Conservation (phyloP, 2,329 filamentous ascomycete species). For the Aureobasidium sp. region DNA sequence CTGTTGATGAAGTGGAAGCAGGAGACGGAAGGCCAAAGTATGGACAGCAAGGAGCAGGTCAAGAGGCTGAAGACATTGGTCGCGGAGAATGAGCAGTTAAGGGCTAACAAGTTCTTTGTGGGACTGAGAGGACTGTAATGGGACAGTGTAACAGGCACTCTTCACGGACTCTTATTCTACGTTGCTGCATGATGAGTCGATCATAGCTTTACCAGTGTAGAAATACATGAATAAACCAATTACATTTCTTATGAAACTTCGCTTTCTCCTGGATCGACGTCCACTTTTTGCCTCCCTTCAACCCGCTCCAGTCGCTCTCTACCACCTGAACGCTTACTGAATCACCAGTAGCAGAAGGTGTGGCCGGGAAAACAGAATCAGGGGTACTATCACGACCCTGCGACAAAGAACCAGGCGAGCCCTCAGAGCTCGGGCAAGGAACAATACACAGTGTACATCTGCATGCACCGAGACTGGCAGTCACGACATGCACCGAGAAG, state of each 20-base stretch:
- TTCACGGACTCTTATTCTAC: neutral
- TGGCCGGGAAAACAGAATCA: no score
- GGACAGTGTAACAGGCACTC: no score
- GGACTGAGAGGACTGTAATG: slow-evolving; percentile 38
- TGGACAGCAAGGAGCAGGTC: slow-evolving; percentile 50
- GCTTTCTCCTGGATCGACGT: no score
- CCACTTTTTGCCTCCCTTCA: no score
- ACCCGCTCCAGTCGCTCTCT: no score
- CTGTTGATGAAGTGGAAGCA: slow-evolving; percentile 80
- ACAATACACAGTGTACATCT: neutral
- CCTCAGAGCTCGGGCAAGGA: neutral
- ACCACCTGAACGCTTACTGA: no score
- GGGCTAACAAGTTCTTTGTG: slow-evolving; percentile 60
- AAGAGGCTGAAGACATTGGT: slow-evolving; percentile 71
- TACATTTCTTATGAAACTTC: no score
- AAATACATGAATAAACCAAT: no score
- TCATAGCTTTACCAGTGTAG: no score
- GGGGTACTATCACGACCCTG: neutral
- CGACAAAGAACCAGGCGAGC: neutral
- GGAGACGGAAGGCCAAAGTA: slow-evolving; percentile 53
- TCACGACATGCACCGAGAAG: neutral
- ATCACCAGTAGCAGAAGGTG: no score
- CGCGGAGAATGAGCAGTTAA: slow-evolving; percentile 56
- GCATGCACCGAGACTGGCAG: neutral
- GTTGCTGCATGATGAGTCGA: neutral